Base-by-base conservation (phyloP, 1,284 basidiomycete species). In the Macrocybe sp. region DNA sequence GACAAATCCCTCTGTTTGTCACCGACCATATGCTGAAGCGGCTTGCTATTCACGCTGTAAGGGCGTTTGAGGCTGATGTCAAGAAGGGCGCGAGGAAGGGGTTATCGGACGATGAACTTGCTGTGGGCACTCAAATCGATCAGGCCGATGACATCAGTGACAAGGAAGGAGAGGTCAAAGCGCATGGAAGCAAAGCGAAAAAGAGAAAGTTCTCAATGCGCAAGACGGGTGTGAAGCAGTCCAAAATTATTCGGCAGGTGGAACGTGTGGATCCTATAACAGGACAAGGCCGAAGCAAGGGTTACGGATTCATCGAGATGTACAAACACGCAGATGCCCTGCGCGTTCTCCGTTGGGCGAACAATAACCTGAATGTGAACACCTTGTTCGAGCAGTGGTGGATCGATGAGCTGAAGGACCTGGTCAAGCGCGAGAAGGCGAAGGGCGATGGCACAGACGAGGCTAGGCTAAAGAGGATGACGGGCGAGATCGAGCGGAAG, bases 291-390 rank as follows among this genome's bases (percentile, higher is more conserved):
- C 79, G 88, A 47, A 91, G 87, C 56, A 91, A 89, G 62, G 96
- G 96, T 0, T 99, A 97, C 60, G 97, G 96, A 10, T 99, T 99
- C 72, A 63, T 99, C 37, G 96, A 99, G 72, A 82, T 97, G 79
- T 73, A 82, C 35, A 78, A 71, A 28, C 96, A 97, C 63, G 81
- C 85, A 7, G 92, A 98, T 61, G 93, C 95, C 2, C 73, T 99
- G 32, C 87, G 91, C 38, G 89, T 97, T 1, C 67, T 99, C 33
- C 78, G 96, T 16, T 99, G 92, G 91, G 85, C 89, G 11, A 99
- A 99, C 70, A 96, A 91, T 62, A 95, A 96, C 61, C 66, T 77
- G 0, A 76, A 74, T 1, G 76, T 89, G 0, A 78, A 75, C 1
- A 57, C 65, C 16, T 66, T 96, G 48, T 82, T 93, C 60, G 76